Base-by-base conservation (phyloP, 2,329 filamentous ascomycete species). In the Sarocladium brachiariae region DNA sequence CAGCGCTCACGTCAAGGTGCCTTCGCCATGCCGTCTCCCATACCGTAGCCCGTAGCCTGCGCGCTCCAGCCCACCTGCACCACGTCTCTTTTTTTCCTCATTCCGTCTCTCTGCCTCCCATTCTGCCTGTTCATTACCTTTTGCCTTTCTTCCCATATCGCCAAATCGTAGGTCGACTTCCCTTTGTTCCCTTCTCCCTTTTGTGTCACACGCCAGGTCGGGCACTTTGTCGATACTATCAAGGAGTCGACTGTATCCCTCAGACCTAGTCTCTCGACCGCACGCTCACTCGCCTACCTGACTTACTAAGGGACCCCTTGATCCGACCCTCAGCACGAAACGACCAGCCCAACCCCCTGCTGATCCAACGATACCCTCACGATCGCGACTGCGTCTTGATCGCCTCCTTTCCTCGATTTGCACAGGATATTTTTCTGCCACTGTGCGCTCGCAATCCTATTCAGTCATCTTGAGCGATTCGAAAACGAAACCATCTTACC, bases 71-170 rank as follows among this genome's bases (percentile, higher is more conserved):
- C 43, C 43, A 39, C 37, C 37, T 39, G 37, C 37, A 39, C 37
- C 37, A 47, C 43, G 43, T 47, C 31, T 47, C 43, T 47, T 47
- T 47, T 43, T 47, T 47, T 47, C 43, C 43, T 47, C 43, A 47
- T 47, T 47, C 43, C 43, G 25, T 30, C 25, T 18, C 43, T 25
- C 14, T 21, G 24, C 25, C 43, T 31, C 43, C 43, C 24, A 19
- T 33, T 30, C 16, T n/a, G n/a, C n/a, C 39, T 5, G 8, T 19
- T 19, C 39, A 45, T 45, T 33, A 4, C 43, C 25, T 31, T 30
- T 21, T n/a, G n/a, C 43, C 24, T 33, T 19, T 47, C 43, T 18
- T 8, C 43, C n/a, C 43, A 23, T 31, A 33, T 18, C 25, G 24
- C 43, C 24, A 30, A 47, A 9, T 27, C 14, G 18, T 21, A 7